Evolutionary conservation across 495 filamentous ascomycete species (phyloP), one percentile per base, ranked within the genome.

Genomic region (Aspergillus kassunensis): DNA sequence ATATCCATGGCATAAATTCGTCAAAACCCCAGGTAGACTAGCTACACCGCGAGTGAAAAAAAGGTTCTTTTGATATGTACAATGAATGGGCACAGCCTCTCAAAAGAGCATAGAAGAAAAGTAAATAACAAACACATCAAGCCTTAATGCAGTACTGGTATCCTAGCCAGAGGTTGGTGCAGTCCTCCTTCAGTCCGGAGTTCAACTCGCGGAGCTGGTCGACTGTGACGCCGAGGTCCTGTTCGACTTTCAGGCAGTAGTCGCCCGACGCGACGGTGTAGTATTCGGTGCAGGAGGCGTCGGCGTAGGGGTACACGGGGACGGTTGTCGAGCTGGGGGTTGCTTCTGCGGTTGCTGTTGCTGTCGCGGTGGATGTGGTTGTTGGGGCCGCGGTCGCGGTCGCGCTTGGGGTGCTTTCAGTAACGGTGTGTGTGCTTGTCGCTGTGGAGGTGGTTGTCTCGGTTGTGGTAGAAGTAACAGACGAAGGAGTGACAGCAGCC

Each of bases 261-360:
- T 80, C 76, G 43, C 70, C 74, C 2, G 29, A 19, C 15, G 48
- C 20, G 9, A 78, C 71, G 24, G 69, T 58, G 57, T 73, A 62
- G 56, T 70, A 78, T 24, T 62, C 55, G 46, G 71, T 63, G 64
- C 78, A 82, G 33, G 30, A 20, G 42, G 41, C 7, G 31, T n/a
- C 30, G 41, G 50, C 50, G 24, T 30, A 45, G 20, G 50, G 50
- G 33, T 53, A 53, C 6, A 45, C 35, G 16, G 50, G 50, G 15
- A 27, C 50, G n/a, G n/a, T n/a, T n/a, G 1, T 7, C 27, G 27
- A 16, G n/a, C n/a, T 34, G 3, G 48, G 8, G 39, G 49, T 24
- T 4, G 49, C 18, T 7, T 12, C 4, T 21, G 44, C 9, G 20
- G 23, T n/a, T 2, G 40, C 21, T 12, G 41, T 20, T 2, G 27